Evolutionary conservation across 305 asterid species (phyloP).

Genomic region (Fraxinus latifolia): DNA sequence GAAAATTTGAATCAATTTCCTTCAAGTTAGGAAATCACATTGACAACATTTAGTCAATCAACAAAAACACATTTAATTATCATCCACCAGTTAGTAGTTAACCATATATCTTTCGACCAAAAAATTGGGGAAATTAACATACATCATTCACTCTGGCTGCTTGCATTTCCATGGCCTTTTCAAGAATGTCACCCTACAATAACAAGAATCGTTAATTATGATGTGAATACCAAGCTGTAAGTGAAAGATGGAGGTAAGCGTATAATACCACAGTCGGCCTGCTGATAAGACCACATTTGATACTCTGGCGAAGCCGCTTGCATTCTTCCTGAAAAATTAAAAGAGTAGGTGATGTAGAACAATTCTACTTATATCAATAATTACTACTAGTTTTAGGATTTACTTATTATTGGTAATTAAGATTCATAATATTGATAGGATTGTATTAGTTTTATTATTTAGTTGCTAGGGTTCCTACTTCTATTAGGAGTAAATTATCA

Average conservation of each 20-base stretch:
- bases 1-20: not conserved
- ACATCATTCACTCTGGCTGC: conserved; percentile 90
- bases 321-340: conserved; percentile 81
- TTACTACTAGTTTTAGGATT: not conserved
- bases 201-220: conserved; percentile 26
- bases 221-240: conserved; percentile 16
- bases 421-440: not conserved
- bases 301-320: conserved; percentile 97
- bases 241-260: conserved; percentile 5
- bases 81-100: not conserved
- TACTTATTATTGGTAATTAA: not conserved
- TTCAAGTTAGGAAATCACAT: not conserved
- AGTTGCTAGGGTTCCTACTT: not conserved
- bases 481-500: not conserved
- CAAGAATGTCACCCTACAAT: conserved; percentile 93
- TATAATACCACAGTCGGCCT: conserved; percentile 86
- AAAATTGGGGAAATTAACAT: conserved; percentile 34
- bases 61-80: not conserved
- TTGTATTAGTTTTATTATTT: not conserved
- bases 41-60: not conserved
- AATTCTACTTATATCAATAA: not conserved
- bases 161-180: conserved; percentile 92
- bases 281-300: conserved; percentile 86
- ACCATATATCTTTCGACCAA: not conserved
- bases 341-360: not conserved